Percentiles rank a stretch among this genome's conserved stretches.
Evolutionary conservation across 139 green algal genomes (phyloP).

Genomic region (Chlamydomonas incerta): DNA sequence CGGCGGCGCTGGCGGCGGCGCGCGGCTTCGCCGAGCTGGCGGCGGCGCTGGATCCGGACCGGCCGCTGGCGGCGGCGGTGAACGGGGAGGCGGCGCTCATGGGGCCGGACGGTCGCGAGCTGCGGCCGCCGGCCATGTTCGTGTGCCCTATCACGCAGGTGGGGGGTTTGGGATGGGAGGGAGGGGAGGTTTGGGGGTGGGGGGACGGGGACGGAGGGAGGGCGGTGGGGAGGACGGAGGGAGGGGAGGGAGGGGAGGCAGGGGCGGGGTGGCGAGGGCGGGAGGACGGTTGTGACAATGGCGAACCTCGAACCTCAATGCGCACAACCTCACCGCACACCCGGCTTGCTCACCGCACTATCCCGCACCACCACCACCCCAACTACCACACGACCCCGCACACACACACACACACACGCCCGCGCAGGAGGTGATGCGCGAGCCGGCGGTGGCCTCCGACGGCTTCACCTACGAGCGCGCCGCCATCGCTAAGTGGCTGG

Average conservation of each 20-base stretch:
- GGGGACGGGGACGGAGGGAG: too few species aligned
- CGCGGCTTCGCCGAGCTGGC: constrained; percentile 24
- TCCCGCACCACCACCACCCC: too few species aligned
- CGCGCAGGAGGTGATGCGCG: constrained; percentile 29
- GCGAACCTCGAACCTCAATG: too few species aligned
- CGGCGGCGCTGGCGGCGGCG: neutral
- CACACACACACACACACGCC: too few species aligned
- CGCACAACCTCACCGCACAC: too few species aligned
- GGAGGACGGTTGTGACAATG: too few species aligned
- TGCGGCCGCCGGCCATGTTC: constrained; percentile 25
- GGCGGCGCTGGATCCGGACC: constrained; percentile 2
- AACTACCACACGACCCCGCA: too few species aligned
- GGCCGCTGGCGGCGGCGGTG: neutral
- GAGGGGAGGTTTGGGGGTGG: too few species aligned
- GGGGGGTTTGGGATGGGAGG: neutral
- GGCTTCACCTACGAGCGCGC: constrained; percentile 46
- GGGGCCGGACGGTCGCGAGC: constrained; percentile 10
- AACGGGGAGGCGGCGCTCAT: neutral
- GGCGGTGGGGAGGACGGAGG: neutral
- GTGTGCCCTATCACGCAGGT: constrained; percentile 44
- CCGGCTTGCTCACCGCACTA: too few species aligned
- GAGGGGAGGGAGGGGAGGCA: neutral
- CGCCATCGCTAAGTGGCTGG: constrained; percentile 21
- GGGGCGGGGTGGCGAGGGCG: too few species aligned
- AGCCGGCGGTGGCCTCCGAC: constrained; percentile 35